These are phyloP conservation scores for Aphanomyces astaci DNA, from an alignment of 352 stramenopile genomes.

Conservation along the genomic window DNA sequence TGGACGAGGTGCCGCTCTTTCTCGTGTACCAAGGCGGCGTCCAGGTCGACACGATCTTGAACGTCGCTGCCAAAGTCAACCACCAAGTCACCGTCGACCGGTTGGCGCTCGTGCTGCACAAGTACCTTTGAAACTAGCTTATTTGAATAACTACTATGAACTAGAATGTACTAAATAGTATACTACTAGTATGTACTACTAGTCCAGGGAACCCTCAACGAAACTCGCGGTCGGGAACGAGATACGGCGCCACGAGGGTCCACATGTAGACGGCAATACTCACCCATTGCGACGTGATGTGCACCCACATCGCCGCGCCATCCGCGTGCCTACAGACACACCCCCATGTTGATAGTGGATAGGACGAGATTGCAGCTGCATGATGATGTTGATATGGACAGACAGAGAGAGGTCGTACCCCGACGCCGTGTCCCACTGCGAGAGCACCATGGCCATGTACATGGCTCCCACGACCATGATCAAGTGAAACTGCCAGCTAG, in stretches of 20 bases:
- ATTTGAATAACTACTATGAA: too few relatives aligned
- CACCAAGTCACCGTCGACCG: constrained; percentile 56
- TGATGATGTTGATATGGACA: constrained; percentile 22
- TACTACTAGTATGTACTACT: background rate
- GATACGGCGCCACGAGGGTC: constrained; percentile 88
- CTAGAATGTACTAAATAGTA: background rate
- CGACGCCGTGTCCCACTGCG: constrained; percentile 59
- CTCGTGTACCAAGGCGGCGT: constrained; percentile 48
- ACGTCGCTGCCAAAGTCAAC: constrained; percentile 46
- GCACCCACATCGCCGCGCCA: constrained; percentile 92
- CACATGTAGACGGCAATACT: constrained; percentile 91
- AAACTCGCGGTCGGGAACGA: constrained; percentile 95
- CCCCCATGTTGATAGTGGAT: too few relatives aligned
- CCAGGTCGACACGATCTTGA: constrained; percentile 52
- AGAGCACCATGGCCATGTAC: constrained; percentile 79
- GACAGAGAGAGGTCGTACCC: constrained; percentile 30
- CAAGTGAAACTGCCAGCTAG: constrained; percentile 67
- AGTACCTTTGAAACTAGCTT: too few relatives aligned
- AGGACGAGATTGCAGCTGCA: too few relatives aligned
- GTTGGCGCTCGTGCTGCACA: constrained; percentile 13
- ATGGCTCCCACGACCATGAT: constrained; percentile 67
- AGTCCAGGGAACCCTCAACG: background rate
- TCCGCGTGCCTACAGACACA: constrained; percentile 19
- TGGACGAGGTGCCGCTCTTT: constrained; percentile 54
- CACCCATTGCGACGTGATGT: constrained; percentile 91